Evolutionary conservation across 306 rosid genomes (phyloP), one percentile per base, ranked within the genome.

Genomic region (Medicago ruthenica): DNA sequence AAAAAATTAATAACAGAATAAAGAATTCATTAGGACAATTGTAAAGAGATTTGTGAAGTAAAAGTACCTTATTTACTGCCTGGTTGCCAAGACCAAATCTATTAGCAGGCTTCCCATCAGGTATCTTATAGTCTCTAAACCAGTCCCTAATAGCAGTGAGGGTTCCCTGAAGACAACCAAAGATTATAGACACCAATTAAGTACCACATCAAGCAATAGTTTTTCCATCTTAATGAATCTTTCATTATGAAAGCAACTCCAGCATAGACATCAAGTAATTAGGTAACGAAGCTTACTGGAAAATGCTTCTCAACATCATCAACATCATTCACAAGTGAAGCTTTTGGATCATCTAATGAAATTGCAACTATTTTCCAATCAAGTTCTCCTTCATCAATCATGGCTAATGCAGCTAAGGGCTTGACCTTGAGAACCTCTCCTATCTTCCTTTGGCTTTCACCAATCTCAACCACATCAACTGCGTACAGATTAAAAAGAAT

Each of bases 331-430:
- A 95, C 98, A 31, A 92, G 83, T 37, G 93, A 85, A 41, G 99
- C 91, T 84, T 78, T 95, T 18, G 98, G 98, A 87, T 95, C 99
- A 78, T 95, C 97, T 62, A 95, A 72, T 61, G 99, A 90, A 83
- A 96, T 90, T 74, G 98, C 97, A 81, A 96, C 86, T 72, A 95
- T 90, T 82, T 96, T 95, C 99, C 99, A 96, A 92, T 96, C 99
- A 77, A 96, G 98, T 73, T 96, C 99, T 75, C 99, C 99, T 84
- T 92, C 99, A 83, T 96, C 99, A 78, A 96, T 92, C 99, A 96
- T 96, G 50, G 99, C 99, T 67, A 96, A 83, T 70, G 97, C 98
- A 85, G 87, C 99, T 86, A 96, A 80, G 48, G 99, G 97, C 83
- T 96, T 96, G 69, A 96, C 87, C 83, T 51, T 92, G 70, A 92